Conservation (phyloP, 768 basidiomycete genomes). For the Suillus cothurnatus region DNA sequence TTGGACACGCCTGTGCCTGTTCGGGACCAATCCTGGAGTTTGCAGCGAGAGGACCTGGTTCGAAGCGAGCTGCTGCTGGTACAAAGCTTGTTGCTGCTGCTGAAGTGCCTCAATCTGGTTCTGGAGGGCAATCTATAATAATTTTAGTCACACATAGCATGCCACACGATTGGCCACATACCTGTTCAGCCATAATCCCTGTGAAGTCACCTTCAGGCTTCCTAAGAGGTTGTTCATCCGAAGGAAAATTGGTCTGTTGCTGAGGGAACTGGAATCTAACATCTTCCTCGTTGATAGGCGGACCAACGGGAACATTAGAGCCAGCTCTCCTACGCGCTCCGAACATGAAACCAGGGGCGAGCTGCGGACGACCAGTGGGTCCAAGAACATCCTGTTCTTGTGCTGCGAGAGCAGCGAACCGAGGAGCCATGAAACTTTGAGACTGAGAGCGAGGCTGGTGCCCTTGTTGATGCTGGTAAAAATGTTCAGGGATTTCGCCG, state of each 20-base stretch:
- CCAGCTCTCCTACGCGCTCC: constrained; percentile 63
- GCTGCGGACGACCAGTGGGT: constrained; percentile 81
- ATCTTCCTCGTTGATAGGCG: constrained; percentile 82
- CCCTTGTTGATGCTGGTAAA: constrained; percentile 47
- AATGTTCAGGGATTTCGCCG: constrained; percentile 72
- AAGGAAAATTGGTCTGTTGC: constrained; percentile 45
- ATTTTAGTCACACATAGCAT: constrained; percentile 13
- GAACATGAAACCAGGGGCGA: constrained; percentile 92
- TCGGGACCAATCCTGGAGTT: constrained; percentile 71
- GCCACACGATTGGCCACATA: constrained; percentile 32
- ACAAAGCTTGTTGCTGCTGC: constrained; percentile 87
- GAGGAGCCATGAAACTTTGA: constrained; percentile 86
- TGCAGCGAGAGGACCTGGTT: constrained; percentile 83
- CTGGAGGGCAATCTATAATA: constrained; percentile 77
- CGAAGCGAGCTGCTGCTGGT: constrained; percentile 88
- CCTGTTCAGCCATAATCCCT: constrained; percentile 96
- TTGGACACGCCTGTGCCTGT: constrained; percentile 83
- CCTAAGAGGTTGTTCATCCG: constrained; percentile 46
- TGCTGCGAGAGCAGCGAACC: constrained; percentile 79
- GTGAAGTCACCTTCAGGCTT: constrained; percentile 75
- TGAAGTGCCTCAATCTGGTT: constrained; percentile 89
- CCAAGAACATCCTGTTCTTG: constrained; percentile 67
- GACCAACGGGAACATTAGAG: constrained; percentile 57
- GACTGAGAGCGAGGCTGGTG: constrained; percentile 77
- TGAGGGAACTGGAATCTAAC: constrained; percentile 83